Percentiles rank a stretch among this genome's conserved stretches.
phyloP scores from a whole-genome alignment of 1,139 yeast species.

The Blastobotrys malaysiensis region DNA sequence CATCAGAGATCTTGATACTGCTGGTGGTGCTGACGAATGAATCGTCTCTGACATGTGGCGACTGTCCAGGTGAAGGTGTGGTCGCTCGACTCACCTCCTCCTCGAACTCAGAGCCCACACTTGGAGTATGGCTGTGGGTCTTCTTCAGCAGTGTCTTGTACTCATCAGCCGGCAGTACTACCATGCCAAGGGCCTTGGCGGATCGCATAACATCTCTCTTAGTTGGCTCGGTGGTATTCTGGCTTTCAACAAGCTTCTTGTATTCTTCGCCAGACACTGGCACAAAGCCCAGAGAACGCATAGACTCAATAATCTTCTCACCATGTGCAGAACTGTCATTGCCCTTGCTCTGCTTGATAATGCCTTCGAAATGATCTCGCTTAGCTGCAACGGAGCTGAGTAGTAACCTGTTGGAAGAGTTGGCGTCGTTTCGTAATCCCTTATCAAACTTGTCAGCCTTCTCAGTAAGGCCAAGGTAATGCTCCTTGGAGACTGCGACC shows the following conservation, averaged over 20 bases:
- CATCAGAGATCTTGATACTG: slow-evolving; percentile 9
- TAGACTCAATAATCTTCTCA: slow-evolving; percentile 30
- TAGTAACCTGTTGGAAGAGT: slow-evolving; percentile 7
- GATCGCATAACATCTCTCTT: slow-evolving; percentile 34
- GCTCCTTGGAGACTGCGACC: slow-evolving; percentile 44
- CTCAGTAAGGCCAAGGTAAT: slow-evolving; percentile 33
- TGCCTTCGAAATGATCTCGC: slow-evolving; percentile 33
- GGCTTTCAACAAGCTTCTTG: slow-evolving; percentile 32
- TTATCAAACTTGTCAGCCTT: slow-evolving; percentile 16
- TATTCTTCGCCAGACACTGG: slow-evolving; percentile 36
- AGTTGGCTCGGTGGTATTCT: slow-evolving; percentile 33
- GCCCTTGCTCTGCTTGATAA: slow-evolving; percentile 24
- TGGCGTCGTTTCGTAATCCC: slow-evolving; percentile 8
- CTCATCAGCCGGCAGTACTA: slow-evolving; percentile 36
- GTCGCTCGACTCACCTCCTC: slow-evolving; percentile 12
- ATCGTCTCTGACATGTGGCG: slow-evolving; percentile 1
- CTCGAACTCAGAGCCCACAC: slow-evolving; percentile 17
- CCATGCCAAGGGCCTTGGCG: slow-evolving; percentile 38
- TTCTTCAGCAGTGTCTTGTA: slow-evolving; percentile 28
- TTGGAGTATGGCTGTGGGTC: slow-evolving; percentile 16
- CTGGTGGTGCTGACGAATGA: neutral
- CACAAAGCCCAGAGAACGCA: slow-evolving; percentile 33
- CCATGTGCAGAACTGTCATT: slow-evolving; percentile 19
- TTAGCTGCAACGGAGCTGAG: slow-evolving; percentile 32
- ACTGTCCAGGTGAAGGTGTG: slow-evolving; percentile 1